Evolutionary conservation across 1,284 basidiomycete species (phyloP).

Genomic region (Thelephora terrestris): DNA sequence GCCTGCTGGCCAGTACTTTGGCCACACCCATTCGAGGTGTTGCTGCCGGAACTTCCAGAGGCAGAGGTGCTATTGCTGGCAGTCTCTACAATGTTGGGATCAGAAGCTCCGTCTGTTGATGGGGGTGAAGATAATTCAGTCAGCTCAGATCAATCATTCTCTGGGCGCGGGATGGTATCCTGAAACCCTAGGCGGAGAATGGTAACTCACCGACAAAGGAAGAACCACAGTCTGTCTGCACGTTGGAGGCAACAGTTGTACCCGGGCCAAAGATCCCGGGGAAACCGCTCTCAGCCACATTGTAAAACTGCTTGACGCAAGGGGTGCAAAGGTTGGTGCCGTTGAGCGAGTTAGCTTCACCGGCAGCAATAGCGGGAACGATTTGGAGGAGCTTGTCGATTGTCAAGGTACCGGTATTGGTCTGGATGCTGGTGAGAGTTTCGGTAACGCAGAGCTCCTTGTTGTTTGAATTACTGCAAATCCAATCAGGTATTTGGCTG

Average conservation of each 20-base stretch:
- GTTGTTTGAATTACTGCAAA: constrained; percentile 26
- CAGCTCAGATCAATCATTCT: neutral
- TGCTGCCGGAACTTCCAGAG: constrained; percentile 12
- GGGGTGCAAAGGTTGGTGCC: constrained; percentile 41
- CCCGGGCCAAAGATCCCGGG: constrained; percentile 24
- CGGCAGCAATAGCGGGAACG: constrained; percentile 13
- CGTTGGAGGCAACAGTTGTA: constrained; percentile 16
- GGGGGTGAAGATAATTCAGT: constrained; percentile 8
- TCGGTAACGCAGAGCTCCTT: constrained; percentile 43
- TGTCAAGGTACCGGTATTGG: constrained; percentile 28
- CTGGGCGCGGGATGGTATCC: neutral
- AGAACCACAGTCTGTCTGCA: constrained; percentile 37
- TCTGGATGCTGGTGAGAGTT: constrained; percentile 36
- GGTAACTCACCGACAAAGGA: constrained; percentile 38
- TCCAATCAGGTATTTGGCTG: neutral
- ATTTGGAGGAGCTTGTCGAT: constrained; percentile 18
- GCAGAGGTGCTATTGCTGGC: constrained; percentile 20
- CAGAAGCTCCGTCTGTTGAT: constrained; percentile 27
- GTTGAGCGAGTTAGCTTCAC: constrained; percentile 22
- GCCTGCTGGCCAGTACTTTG: constrained; percentile 14
- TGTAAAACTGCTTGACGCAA: constrained; percentile 44
- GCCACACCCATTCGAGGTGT: constrained; percentile 19
- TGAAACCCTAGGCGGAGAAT: neutral
- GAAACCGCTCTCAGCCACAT: constrained; percentile 29
- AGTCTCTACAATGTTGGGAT: constrained; percentile 27